Conservation (phyloP, 768 basidiomycete species). For the Symmetrospora coprosmae region DNA sequence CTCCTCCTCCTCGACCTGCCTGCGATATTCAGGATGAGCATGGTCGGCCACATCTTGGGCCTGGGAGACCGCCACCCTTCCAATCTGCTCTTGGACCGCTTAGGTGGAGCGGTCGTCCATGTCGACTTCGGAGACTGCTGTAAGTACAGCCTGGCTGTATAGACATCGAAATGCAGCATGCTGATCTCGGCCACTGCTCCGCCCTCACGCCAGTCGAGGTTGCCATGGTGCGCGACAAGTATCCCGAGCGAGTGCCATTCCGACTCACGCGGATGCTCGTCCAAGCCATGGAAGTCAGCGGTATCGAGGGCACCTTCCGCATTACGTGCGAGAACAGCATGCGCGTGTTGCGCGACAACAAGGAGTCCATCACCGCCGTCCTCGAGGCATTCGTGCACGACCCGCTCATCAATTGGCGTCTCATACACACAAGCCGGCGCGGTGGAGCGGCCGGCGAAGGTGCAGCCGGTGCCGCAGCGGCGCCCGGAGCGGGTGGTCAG, state of each 20-base stretch:
- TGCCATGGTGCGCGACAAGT: constrained; percentile 47
- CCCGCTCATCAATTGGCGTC: constrained; percentile 62
- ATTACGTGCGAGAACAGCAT: constrained; percentile 46
- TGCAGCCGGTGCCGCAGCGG: background rate
- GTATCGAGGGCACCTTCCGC: constrained; percentile 92
- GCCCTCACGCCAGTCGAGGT: constrained; percentile 32
- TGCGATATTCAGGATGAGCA: constrained; percentile 3
- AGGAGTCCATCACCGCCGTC: constrained; percentile 98
- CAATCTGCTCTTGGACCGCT: constrained; percentile 79
- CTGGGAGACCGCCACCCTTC: constrained; percentile 96
- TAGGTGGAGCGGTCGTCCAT: constrained; percentile 86
- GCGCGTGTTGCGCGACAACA: constrained; percentile 87
- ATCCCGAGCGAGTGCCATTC: constrained; percentile 97
- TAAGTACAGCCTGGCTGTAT: too few relatives aligned
- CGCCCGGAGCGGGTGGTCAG: too few relatives aligned
- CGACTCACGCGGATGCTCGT: constrained; percentile 94
- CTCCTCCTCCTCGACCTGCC: too few relatives aligned
- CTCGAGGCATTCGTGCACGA: constrained; percentile 98
- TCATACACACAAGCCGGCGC: constrained; percentile 11
- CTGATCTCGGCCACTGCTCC: too few relatives aligned
- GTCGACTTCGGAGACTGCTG: constrained; percentile 95
- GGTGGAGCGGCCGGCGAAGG: background rate
- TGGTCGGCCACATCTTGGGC: constrained; percentile 86
- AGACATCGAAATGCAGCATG: constrained; percentile 46
- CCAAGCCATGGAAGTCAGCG: constrained; percentile 98